Evolutionary conservation across 176 grass and related monocot species (phyloP).

Genomic region (Zea luxurians): DNA sequence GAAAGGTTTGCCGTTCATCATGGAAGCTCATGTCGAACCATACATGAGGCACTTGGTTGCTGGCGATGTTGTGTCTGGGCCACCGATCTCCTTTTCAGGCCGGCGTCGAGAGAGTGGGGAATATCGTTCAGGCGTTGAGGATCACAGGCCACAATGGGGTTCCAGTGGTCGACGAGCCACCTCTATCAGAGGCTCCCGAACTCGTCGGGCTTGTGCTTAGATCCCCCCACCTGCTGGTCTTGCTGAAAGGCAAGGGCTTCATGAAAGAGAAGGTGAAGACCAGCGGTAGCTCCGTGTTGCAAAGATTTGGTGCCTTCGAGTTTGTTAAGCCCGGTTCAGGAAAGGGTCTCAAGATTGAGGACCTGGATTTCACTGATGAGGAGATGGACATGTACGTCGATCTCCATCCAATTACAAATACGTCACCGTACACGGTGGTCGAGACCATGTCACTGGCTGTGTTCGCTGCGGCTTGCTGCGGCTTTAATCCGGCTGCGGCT

Average conservation of each 20-base stretch:
- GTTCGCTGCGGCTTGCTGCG: too few species aligned
- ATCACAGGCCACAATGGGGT: slow-evolving; percentile 93
- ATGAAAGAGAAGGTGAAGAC: slow-evolving; percentile 64
- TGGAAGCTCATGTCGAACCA: slow-evolving; percentile 92
- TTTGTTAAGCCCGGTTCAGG: slow-evolving; percentile 82
- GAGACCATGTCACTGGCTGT: slow-evolving; percentile 54
- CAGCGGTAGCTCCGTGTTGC: slow-evolving; percentile 46
- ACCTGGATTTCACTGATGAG: slow-evolving; percentile 71
- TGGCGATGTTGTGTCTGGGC: slow-evolving; percentile 71
- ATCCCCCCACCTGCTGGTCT: slow-evolving; percentile 71
- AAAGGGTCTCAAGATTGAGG: slow-evolving; percentile 80
- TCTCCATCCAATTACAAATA: slow-evolving; percentile 82
- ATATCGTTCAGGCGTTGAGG: slow-evolving; percentile 61
- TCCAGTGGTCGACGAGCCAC: slow-evolving; percentile 84
- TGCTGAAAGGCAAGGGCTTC: slow-evolving; percentile 69
- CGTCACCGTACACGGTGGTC: slow-evolving; percentile 82
- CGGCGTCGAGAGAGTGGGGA: slow-evolving; percentile 76
- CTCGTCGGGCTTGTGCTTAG: slow-evolving; percentile 78
- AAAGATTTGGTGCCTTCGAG: slow-evolving; percentile 59
- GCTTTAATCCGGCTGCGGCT: too few species aligned
- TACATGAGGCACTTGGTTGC: slow-evolving; percentile 75
- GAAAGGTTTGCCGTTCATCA: slow-evolving; percentile 93
- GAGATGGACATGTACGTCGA: slow-evolving; percentile 93
- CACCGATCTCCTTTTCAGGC: slow-evolving; percentile 71
- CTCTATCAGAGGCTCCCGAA: slow-evolving; percentile 72